Conservation (phyloP, 495 filamentous ascomycete species). For the Durotheca rogersii region DNA sequence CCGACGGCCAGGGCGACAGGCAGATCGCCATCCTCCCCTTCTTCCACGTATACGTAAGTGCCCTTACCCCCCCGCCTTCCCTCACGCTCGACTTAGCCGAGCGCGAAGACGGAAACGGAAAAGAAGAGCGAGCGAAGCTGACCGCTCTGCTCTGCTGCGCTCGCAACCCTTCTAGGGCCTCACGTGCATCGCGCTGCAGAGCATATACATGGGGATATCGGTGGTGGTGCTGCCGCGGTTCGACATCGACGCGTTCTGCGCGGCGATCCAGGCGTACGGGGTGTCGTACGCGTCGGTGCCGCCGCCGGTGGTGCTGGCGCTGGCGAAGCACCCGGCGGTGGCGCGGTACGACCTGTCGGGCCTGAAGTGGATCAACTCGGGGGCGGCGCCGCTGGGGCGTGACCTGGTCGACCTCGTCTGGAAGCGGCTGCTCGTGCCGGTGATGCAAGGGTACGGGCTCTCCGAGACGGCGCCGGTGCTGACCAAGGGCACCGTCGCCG, state of each 20-base stretch:
- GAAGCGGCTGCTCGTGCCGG: slow-evolving; percentile 67
- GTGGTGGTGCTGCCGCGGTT: slow-evolving; percentile 81
- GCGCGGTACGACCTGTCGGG: slow-evolving; percentile 76
- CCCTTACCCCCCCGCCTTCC: background rate
- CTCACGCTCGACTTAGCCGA: background rate
- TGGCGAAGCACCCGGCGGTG: slow-evolving; percentile 76
- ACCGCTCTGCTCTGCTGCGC: too few species aligned
- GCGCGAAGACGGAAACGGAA: too few species aligned
- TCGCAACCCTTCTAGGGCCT: slow-evolving; percentile 36
- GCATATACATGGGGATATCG: slow-evolving; percentile 65
- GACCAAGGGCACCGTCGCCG: slow-evolving; percentile 64
- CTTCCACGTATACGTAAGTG: slow-evolving; percentile 81
- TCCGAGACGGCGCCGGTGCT: slow-evolving; percentile 57
- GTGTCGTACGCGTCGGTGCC: slow-evolving; percentile 82
- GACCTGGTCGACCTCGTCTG: slow-evolving; percentile 82
- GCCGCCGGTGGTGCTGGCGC: slow-evolving; percentile 78
- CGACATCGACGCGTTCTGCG: slow-evolving; percentile 76
- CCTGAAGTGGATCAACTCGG: slow-evolving; percentile 82
- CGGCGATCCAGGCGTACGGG: slow-evolving; percentile 68
- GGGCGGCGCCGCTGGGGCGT: slow-evolving; percentile 81
- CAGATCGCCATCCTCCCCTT: slow-evolving; percentile 84
- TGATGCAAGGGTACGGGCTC: slow-evolving; percentile 63
- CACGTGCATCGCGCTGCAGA: slow-evolving; percentile 38
- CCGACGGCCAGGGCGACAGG: slow-evolving; percentile 65
- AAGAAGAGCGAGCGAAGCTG: too few species aligned